These are phyloP conservation scores for Dioscorea cayenensis DNA, from an alignment of 116 monocot genomes.

Conservation along the genomic window DNA sequence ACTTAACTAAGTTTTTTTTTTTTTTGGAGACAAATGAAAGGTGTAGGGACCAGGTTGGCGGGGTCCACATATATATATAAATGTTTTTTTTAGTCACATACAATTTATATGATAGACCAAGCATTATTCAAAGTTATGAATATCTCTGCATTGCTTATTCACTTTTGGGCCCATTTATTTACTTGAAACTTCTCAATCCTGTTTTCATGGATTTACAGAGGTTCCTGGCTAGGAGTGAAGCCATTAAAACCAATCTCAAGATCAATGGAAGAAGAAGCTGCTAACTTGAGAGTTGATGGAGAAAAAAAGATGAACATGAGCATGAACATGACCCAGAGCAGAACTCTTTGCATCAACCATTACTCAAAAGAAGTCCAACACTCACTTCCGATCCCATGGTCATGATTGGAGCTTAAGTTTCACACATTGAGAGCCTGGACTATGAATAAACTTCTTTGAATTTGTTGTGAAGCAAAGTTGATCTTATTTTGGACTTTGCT, in stretches of 20 bases:
- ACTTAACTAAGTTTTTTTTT: too few relatives aligned
- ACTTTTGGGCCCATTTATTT: too few relatives aligned
- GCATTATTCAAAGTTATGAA: too few relatives aligned
- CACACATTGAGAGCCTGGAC: constrained; percentile 70
- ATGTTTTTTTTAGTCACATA: too few relatives aligned
- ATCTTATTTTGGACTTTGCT: neutral
- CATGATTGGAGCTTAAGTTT: constrained; percentile 72
- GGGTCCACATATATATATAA: too few relatives aligned
- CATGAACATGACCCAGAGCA: constrained; percentile 22
- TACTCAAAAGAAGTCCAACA: constrained; percentile 46
- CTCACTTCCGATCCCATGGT: constrained; percentile 49
- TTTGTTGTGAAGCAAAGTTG: neutral
- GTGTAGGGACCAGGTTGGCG: too few relatives aligned
- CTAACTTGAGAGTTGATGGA: constrained; percentile 10
- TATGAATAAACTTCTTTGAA: constrained; percentile 36
- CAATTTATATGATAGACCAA: too few relatives aligned
- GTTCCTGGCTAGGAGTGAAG: neutral
- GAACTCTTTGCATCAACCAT: constrained; percentile 34
- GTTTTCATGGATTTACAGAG: too few relatives aligned
- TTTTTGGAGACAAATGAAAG: too few relatives aligned
- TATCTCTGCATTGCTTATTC: too few relatives aligned
- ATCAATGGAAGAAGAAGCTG: constrained; percentile 2
- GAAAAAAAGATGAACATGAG: constrained; percentile 12
- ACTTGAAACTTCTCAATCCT: too few relatives aligned
- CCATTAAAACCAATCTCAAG: neutral